Base-by-base conservation (phyloP, 1,139 yeast species). In the Kluyveromyces sp. region DNA sequence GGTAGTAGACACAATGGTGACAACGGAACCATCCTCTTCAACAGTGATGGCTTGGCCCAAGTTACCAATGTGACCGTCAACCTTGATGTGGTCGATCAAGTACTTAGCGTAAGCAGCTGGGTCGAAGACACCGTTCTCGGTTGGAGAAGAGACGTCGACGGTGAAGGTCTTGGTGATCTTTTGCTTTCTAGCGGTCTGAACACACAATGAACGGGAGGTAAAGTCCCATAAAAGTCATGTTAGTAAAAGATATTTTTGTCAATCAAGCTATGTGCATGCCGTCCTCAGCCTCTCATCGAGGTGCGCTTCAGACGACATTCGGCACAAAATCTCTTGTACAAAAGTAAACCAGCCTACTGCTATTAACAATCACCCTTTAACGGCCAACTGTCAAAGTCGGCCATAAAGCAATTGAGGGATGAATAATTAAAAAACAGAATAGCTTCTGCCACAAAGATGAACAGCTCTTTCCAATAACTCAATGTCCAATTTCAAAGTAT, bases 11-110 rank as follows among this genome's bases (percentile, higher is more conserved):
- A 83, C 88, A 73, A 88, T 83, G 65, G 92, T 82, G 68, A 86
- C 88, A 66, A 78, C 70, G 73, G 80, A 75, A 75, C 80, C 79
- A 73, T 78, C 76, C 69, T 87, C 94, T 66, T 89, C 74, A 62
- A 92, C 88, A 55, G 92, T 75, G 78, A 94, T 81, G 68, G 83
- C 85, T 70, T 87, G 94, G 75, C 95, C 96, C 69, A 94, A 84
- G 88, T 88, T 85, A 73, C 97, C 96, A 65, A 86, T 78, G 68
- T 84, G 80, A 73, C 92, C 89, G 58, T 92, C 98, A 68, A 94
- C 92, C 83, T 94, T 94, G 85, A 94, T 89, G 86, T 87, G 96
- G 77, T 92, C 98, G 71, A 83, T 81, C 74, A 94, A 82, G 89
- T 83, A 94, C 81, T 92, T 89, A 68, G 87, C 95, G 80, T 89